Conservation (phyloP, 495 filamentous ascomycete genomes). For the Lentithecium fluviatile region DNA sequence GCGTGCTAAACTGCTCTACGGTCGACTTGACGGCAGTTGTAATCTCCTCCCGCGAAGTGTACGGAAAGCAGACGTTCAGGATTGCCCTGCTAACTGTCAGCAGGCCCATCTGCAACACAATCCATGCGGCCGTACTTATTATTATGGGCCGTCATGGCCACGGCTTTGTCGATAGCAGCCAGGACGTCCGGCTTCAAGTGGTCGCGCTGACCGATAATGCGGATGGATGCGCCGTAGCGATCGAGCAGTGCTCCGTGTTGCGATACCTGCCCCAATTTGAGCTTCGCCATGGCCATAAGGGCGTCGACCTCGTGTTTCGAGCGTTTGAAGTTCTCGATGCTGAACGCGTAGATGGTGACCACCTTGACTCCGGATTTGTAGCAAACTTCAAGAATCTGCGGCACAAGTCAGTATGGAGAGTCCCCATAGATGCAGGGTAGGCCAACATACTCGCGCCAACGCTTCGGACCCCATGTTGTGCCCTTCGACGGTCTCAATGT, state of each 20-base stretch:
- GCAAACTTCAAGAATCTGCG: slow-evolving; percentile 92
- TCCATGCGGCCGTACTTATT: slow-evolving; percentile 54
- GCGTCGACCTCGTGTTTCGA: slow-evolving; percentile 98
- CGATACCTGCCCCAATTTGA: slow-evolving; percentile 83
- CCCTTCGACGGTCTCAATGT: slow-evolving; percentile 96
- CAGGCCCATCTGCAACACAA: not conserved
- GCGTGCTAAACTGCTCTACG: slow-evolving; percentile 75
- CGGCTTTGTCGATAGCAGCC: slow-evolving; percentile 78
- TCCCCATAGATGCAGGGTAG: slow-evolving; percentile 9
- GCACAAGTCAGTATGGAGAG: not conserved
- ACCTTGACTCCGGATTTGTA: slow-evolving; percentile 94
- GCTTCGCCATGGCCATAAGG: slow-evolving; percentile 95
- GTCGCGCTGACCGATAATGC: slow-evolving; percentile 77
- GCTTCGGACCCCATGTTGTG: slow-evolving; percentile 96
- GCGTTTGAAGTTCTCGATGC: slow-evolving; percentile 97
- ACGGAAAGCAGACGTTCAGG: slow-evolving; percentile 95
- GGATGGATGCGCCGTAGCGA: slow-evolving; percentile 82
- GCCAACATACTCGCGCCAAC: slow-evolving; percentile 65
- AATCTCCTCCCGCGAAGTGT: slow-evolving; percentile 94
- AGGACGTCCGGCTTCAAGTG: slow-evolving; percentile 82
- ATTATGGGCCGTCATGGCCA: slow-evolving; percentile 79
- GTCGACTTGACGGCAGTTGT: slow-evolving; percentile 86
- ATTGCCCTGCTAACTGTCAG: slow-evolving; percentile 55
- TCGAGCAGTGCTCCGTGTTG: slow-evolving; percentile 93
- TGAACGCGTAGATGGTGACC: slow-evolving; percentile 97